Base-by-base conservation (phyloP, 139 green algal species). In the Chlamydomonas sphaeroides region DNA sequence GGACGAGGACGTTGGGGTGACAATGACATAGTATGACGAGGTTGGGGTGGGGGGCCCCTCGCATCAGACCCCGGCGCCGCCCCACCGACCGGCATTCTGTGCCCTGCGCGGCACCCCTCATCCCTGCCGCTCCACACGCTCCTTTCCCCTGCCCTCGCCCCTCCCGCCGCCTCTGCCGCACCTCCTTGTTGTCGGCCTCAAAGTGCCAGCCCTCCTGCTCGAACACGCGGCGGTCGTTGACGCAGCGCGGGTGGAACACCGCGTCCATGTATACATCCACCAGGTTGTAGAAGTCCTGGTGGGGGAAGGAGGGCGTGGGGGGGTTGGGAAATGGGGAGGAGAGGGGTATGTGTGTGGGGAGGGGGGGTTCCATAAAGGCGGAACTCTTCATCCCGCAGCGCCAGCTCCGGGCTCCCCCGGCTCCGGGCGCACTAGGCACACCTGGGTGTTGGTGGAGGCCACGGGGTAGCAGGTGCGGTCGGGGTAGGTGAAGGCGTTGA, bases 401-500 rank as follows among this genome's bases (percentile, higher is more conserved):
- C n/a, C n/a, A n/a, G n/a, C n/a, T n/a, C n/a, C n/a, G n/a, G n/a
- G n/a, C n/a, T n/a, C n/a, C n/a, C n/a, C n/a, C n/a, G n/a, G n/a
- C n/a, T n/a, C n/a, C n/a, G n/a, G n/a, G n/a, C n/a, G n/a, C n/a
- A n/a, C n/a, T n/a, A n/a, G n/a, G n/a, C n/a, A n/a, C 39, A 93
- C 91, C 91, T 95, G 92, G 14, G 89, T 85, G 70, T 95, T 96
- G 41, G 92, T 92, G 41, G 91, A 96, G 11, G 95, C 94, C 41
- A 98, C 97, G 23, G 97, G 97, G 93, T 99, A 99, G 93, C 96
- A 99, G n/a, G 97, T 99, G 59, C 97, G 91, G 93, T 99, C 97
- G n/a, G 97, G 97, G 90, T 98, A 99, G 41, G 97, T 99, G 91
- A 99, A 99, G 39, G 97, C 97, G 86, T 99, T 99, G 67, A 99